Evolutionary conservation across 23 red algal genomes (phyloP).

Genomic region (Gracilaria domingensis): DNA sequence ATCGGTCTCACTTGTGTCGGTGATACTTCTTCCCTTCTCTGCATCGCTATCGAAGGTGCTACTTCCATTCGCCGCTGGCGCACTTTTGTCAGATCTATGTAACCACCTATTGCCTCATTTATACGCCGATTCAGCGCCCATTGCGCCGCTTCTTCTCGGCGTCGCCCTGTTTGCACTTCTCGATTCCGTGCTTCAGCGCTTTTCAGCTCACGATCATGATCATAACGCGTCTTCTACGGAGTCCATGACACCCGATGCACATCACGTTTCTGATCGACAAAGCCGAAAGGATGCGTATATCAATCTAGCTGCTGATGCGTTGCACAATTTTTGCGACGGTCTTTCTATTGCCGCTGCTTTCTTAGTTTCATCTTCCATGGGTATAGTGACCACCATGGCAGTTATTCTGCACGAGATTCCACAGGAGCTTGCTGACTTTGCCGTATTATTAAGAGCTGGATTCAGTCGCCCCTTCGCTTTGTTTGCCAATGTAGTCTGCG

Average conservation of each 20-base stretch:
- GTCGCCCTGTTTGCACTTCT: constrained; percentile 50
- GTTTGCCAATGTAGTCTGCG: constrained; percentile 64
- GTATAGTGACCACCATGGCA: constrained; percentile 72
- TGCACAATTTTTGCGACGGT: constrained; percentile 95
- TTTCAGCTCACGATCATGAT: constrained; percentile 14
- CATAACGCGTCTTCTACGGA: not conserved
- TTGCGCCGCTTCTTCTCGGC: constrained; percentile 50
- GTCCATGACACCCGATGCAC: not conserved
- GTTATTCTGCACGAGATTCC: constrained; percentile 91
- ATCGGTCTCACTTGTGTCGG: constrained; percentile 57
- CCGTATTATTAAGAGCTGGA: constrained; percentile 71
- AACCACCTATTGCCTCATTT: constrained; percentile 77
- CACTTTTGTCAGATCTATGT: constrained; percentile 81
- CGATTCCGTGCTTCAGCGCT: constrained; percentile 31
- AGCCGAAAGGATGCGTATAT: constrained; percentile 55
- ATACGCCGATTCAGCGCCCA: constrained; percentile 44
- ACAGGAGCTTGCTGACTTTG: constrained; percentile 91
- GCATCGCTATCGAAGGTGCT: not conserved
- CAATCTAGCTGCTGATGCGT: constrained; percentile 80
- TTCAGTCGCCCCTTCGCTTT: constrained; percentile 60
- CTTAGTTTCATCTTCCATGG: constrained; percentile 45
- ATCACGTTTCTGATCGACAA: not conserved
- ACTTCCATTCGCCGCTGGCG: constrained; percentile 85
- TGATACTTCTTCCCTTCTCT: constrained; percentile 64
- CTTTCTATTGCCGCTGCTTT: constrained; percentile 78